A percentile compares a stretch with the other conserved stretches of the same genome.
Conservation (phyloP, 371 early-diverging fungal genomes). For the Phascolomyces articulosus region DNA sequence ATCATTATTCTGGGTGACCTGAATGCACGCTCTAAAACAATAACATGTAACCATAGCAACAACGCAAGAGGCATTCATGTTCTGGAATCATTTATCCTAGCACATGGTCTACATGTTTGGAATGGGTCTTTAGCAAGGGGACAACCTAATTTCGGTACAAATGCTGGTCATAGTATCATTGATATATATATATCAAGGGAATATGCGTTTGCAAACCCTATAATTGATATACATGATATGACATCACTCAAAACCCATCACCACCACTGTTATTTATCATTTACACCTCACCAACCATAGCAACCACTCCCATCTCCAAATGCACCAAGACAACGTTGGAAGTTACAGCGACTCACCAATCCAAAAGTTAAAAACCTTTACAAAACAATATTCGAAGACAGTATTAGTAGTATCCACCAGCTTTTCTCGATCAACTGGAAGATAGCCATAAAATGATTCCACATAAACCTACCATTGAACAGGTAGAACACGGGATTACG, state of each 20-base stretch:
- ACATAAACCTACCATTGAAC: neutral
- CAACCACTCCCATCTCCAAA: neutral
- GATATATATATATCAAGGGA: slow-evolving; percentile 5
- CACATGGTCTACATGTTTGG: neutral
- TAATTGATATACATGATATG: neutral
- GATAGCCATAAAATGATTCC: neutral
- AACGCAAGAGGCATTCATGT: neutral
- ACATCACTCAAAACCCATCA: neutral
- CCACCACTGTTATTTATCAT: neutral
- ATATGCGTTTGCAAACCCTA: neutral
- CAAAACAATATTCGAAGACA: neutral
- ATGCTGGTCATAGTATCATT: slow-evolving; percentile 11
- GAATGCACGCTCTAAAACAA: neutral
- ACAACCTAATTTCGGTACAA: neutral
- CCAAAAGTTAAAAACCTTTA: neutral
- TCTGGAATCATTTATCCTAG: neutral
- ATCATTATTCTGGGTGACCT: slow-evolving; percentile 9
- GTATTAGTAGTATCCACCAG: neutral
- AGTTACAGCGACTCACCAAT: neutral
- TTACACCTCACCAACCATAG: neutral
- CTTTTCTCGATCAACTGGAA: neutral
- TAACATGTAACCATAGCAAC: neutral
- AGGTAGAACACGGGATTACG: neutral
- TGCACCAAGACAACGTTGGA: slow-evolving; percentile 3
- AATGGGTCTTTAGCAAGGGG: neutral